Percentiles rank a stretch among this genome's conserved stretches.
Conservation (phyloP, 257 asterid species). For the Rehmannia glutinosa region DNA sequence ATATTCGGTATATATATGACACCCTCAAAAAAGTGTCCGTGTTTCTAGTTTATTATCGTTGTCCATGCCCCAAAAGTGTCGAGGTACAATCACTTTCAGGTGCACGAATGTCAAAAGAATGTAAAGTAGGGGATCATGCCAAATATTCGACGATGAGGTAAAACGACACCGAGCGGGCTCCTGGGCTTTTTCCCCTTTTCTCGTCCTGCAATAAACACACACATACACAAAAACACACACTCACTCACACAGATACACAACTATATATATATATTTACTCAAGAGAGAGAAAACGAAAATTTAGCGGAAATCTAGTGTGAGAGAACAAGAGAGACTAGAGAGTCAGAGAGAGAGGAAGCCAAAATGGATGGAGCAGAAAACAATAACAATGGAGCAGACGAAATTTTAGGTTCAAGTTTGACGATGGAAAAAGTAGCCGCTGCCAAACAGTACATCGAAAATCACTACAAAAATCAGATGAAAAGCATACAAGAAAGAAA, state of each 20-base stretch:
- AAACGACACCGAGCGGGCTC: conserved; percentile 25
- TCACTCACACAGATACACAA: no score
- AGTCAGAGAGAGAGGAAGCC: conserved; percentile 17
- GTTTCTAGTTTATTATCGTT: no score
- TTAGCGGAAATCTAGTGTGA: conserved; percentile 26
- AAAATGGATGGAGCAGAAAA: conserved; percentile 42
- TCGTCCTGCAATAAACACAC: no score
- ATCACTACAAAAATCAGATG: conserved; percentile 90
- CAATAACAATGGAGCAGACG: conserved; percentile 39
- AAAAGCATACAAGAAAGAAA: conserved; percentile 81
- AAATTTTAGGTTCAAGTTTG: conserved; percentile 67
- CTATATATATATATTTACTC: neutral
- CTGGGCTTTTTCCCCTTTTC: conserved; percentile 12
- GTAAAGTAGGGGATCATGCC: conserved; percentile 19
- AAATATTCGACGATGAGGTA: conserved; percentile 22
- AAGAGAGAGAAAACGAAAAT: conserved; percentile 1
- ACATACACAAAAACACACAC: no score
- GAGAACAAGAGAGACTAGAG: conserved; percentile 16
- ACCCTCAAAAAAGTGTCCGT: no score
- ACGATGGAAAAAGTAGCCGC: conserved; percentile 96
- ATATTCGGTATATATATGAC: no score
- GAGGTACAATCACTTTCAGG: no score
- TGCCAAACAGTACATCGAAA: conserved; percentile 88
- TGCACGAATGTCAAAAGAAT: neutral
- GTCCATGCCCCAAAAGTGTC: no score